A percentile compares a stretch with the other conserved stretches of the same genome.
phyloP scores from a whole-genome alignment of 2,329 filamentous ascomycete species.

The Gyromitra esculenta region DNA sequence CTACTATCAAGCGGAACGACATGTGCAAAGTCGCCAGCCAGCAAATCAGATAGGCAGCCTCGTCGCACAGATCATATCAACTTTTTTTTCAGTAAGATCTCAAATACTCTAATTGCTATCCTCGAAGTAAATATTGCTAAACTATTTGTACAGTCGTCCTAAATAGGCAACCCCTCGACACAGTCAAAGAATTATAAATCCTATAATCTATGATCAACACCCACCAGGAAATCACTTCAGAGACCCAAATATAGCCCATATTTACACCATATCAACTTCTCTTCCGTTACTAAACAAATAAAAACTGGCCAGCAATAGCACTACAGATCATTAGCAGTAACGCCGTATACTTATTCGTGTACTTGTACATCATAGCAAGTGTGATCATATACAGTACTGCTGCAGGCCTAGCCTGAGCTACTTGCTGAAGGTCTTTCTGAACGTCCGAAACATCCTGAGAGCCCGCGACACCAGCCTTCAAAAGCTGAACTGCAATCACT shows the following conservation, averaged over 20 bases:
- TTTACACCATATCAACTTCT: not conserved
- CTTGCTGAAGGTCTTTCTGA: conserved; percentile 19
- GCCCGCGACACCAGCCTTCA: conserved; percentile 58
- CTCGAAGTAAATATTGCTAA: not conserved
- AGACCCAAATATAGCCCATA: not conserved
- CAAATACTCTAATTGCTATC: too few relatives aligned
- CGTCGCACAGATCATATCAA: too few relatives aligned
- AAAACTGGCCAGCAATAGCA: conserved; percentile 59
- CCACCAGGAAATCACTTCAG: not conserved
- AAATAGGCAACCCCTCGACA: not conserved
- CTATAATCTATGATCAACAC: not conserved
- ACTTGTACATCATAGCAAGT: conserved; percentile 58
- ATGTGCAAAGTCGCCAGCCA: too few relatives aligned
- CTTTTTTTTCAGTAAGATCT: too few relatives aligned
- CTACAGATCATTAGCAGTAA: conserved; percentile 57
- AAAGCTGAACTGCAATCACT: conserved; percentile 58
- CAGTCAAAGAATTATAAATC: not conserved
- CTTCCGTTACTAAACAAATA: conserved; percentile 51
- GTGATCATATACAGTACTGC: conserved; percentile 58
- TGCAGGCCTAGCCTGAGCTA: conserved; percentile 56
- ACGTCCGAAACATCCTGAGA: conserved; percentile 38
- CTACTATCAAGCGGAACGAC: too few relatives aligned
- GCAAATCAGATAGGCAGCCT: too few relatives aligned
- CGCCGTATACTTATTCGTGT: conserved; percentile 58
- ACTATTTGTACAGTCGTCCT: not conserved